Percentiles rank a stretch among this genome's conserved stretches.
Conservation (phyloP, 176 grass and related monocot genomes). For the Musa schizocarpa region DNA sequence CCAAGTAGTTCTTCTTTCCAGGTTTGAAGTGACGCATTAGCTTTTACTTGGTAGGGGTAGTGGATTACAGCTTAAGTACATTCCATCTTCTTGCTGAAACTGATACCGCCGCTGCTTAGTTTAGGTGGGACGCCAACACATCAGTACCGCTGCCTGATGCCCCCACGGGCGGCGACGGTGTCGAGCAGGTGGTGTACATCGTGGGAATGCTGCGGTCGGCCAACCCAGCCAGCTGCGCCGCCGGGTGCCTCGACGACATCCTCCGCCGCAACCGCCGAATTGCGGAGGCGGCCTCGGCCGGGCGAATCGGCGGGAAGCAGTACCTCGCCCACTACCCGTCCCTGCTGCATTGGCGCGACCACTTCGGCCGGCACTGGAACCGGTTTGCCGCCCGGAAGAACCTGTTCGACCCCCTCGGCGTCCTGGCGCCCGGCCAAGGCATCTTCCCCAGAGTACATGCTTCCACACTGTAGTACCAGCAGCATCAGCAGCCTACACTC, state of each 20-base stretch:
- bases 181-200: constrained; percentile 41
- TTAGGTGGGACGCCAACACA: constrained; percentile 71
- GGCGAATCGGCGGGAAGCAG: constrained; percentile 50
- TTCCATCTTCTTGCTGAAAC: neutral
- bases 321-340: constrained; percentile 65
- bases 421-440: constrained; percentile 67
- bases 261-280: constrained; percentile 45
- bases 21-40: too few relatives aligned
- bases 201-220: constrained; percentile 65
- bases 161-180: neutral
- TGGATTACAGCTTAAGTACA: too few relatives aligned
- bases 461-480: neutral
- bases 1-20: too few relatives aligned
- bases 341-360: constrained; percentile 38
- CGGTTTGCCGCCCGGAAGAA: constrained; percentile 42
- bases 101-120: constrained; percentile 1
- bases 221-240: constrained; percentile 40
- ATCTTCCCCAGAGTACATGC: constrained; percentile 33
- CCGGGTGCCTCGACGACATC: constrained; percentile 38
- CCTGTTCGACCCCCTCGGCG: constrained; percentile 38
- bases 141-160: constrained; percentile 46
- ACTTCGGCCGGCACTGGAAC: constrained; percentile 56
- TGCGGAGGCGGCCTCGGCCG: constrained; percentile 27
- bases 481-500: neutral
- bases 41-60: too few relatives aligned